These are phyloP conservation scores for Cyclotella cryptica DNA, from an alignment of 108 stramenopile genomes.

Conservation along the genomic window DNA sequence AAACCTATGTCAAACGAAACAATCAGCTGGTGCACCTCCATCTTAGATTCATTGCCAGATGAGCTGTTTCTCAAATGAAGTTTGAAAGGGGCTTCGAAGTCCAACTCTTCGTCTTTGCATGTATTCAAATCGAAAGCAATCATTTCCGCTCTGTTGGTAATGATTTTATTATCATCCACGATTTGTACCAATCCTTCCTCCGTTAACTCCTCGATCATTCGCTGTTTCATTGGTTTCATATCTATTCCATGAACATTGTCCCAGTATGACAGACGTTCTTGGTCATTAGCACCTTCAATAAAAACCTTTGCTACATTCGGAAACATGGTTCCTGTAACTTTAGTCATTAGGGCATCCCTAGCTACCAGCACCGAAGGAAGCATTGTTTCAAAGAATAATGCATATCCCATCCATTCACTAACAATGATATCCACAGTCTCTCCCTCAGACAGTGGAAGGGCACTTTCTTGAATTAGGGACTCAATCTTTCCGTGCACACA, in stretches of 20 bases:
- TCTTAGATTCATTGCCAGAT: not conserved
- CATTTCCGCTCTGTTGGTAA: constrained; percentile 60
- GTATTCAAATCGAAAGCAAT: constrained; percentile 70
- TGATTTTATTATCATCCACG: constrained; percentile 63
- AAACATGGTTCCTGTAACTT: constrained; percentile 54
- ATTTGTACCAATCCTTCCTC: constrained; percentile 73
- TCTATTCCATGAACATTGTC: constrained; percentile 84
- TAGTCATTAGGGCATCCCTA: constrained; percentile 65
- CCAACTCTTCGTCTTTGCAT: constrained; percentile 72
- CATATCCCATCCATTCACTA: constrained; percentile 96
- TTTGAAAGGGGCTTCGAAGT: constrained; percentile 59
- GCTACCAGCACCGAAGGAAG: constrained; percentile 85
- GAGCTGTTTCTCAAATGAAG: constrained; percentile 23
- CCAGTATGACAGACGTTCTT: constrained; percentile 62
- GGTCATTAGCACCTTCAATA: constrained; percentile 56
- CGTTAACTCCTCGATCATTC: constrained; percentile 69
- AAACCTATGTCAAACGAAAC: constrained; percentile 87
- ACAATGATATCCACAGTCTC: constrained; percentile 86
- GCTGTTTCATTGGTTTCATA: constrained; percentile 81
- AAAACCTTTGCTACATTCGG: constrained; percentile 56
- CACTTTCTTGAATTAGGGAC: constrained; percentile 55
- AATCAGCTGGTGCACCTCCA: constrained; percentile 71
- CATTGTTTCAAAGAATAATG: constrained; percentile 91
- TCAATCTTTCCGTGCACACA: constrained; percentile 75
- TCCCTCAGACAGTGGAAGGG: constrained; percentile 45